Percentiles rank a stretch among this genome's conserved stretches.
phyloP scores from a whole-genome alignment of 2,329 filamentous ascomycete species.

The Colletotrichum sp. region DNA sequence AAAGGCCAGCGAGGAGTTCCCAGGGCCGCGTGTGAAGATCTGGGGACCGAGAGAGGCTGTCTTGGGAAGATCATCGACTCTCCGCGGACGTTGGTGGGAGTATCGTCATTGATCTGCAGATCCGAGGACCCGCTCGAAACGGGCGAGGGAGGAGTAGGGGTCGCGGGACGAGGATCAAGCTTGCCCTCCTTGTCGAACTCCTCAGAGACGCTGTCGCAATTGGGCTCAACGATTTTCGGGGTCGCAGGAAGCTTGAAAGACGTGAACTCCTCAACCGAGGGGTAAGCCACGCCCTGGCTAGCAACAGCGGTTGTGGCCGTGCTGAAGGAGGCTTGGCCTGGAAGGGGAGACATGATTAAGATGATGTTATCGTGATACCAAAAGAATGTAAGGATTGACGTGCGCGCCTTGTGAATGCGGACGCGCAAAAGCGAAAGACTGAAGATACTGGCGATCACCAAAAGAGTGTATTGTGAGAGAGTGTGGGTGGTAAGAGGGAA shows the following conservation, averaged over 20 bases:
- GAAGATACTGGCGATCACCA: neutral
- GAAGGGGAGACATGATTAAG: neutral
- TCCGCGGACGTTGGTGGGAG: neutral
- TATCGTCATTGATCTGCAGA: neutral
- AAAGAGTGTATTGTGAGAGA: neutral
- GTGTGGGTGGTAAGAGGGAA: neutral
- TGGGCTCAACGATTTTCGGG: neutral
- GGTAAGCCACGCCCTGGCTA: neutral
- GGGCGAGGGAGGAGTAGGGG: constrained; percentile 6
- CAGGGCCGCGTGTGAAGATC: neutral
- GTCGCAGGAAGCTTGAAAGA: neutral
- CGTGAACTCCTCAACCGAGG: neutral
- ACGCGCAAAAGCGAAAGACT: neutral
- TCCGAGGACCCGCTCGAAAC: neutral
- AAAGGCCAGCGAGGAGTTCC: constrained; percentile 13
- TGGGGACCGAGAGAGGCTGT: neutral
- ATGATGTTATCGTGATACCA: neutral
- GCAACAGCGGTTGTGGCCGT: neutral
- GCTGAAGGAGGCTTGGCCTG: constrained; percentile 4
- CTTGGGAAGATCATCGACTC: constrained; percentile 6
- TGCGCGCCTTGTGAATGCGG: neutral
- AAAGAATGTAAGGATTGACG: neutral
- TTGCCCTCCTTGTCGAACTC: neutral
- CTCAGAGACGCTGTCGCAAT: neutral
- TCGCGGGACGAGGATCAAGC: neutral